phyloP scores from a whole-genome alignment of 192 early-diverging fungal species.

The Geosiphon pyriformis region DNA sequence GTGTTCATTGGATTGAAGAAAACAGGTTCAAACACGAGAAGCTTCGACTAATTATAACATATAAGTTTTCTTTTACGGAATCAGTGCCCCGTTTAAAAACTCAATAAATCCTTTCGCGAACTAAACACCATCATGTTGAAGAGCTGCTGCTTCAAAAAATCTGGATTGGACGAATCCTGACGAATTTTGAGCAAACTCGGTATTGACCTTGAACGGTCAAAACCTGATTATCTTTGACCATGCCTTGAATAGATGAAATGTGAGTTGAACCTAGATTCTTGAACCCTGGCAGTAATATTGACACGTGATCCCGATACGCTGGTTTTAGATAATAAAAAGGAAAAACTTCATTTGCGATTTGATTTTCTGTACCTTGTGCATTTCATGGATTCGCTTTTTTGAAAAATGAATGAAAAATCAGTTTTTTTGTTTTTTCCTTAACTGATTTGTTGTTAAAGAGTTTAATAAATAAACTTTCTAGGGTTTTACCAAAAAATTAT shows the following conservation, averaged over 20 bases:
- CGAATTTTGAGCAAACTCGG: slow-evolving; percentile 13
- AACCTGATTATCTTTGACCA: slow-evolving; percentile 48
- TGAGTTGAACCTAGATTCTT: slow-evolving; percentile 45
- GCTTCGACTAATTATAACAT: no score
- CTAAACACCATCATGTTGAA: slow-evolving; percentile 7
- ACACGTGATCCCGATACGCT: slow-evolving; percentile 54
- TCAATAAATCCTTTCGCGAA: slow-evolving; percentile 6
- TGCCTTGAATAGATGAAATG: slow-evolving; percentile 55
- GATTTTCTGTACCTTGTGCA: slow-evolving; percentile 40
- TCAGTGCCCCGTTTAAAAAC: background rate
- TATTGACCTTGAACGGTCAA: slow-evolving; percentile 63
- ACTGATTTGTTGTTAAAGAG: no score
- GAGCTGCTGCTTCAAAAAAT: background rate
- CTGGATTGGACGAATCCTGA: no score
- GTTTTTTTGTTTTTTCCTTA: no score
- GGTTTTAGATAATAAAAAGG: no score
- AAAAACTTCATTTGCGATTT: no score
- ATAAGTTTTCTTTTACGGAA: no score
- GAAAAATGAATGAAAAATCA: no score
- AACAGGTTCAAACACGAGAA: no score
- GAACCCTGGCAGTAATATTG: slow-evolving; percentile 57
- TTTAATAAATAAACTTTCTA: no score
- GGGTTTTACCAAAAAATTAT: slow-evolving; percentile 24
- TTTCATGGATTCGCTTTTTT: slow-evolving; percentile 53
- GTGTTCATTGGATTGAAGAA: no score